These are phyloP conservation scores for Marsdenia floribunda DNA, from an alignment of 257 asterid species.

Conservation along the genomic window DNA sequence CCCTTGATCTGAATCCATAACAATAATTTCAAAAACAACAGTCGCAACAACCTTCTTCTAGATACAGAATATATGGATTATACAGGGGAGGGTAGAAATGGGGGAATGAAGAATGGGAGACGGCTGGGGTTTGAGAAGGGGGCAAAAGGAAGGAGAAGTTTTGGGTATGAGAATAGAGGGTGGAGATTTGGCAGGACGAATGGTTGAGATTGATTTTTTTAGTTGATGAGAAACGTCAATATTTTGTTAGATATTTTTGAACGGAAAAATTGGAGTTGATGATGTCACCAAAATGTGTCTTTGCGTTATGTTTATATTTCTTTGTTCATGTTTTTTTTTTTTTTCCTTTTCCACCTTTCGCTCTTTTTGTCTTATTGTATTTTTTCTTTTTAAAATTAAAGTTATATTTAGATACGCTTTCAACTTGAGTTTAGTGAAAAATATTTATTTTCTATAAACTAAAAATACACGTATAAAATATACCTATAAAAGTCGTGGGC, in stretches of 20 bases:
- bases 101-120: neutral
- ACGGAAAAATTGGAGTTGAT: neutral
- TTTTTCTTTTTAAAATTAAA: too few species aligned
- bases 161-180: conserved; percentile 27
- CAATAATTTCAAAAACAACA: neutral
- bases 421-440: too few species aligned
- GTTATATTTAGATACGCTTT: too few species aligned
- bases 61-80: neutral
- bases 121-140: conserved; percentile 15
- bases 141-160: neutral
- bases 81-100: neutral
- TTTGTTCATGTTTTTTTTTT: too few species aligned
- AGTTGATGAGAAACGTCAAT: neutral
- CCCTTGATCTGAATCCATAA: conserved; percentile 91
- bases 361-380: too few species aligned
- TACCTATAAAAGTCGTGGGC: too few species aligned
- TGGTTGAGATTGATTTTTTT: conserved; percentile 10
- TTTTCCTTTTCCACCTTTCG: too few species aligned
- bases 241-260: neutral
- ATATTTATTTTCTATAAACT: too few species aligned
- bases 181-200: conserved; percentile 28
- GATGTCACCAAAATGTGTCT: neutral
- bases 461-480: too few species aligned
- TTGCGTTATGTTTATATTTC: neutral
- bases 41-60: neutral